Base-by-base conservation (phyloP, 2,329 filamentous ascomycete genomes). In the Hymenoscyphus infarciens region DNA sequence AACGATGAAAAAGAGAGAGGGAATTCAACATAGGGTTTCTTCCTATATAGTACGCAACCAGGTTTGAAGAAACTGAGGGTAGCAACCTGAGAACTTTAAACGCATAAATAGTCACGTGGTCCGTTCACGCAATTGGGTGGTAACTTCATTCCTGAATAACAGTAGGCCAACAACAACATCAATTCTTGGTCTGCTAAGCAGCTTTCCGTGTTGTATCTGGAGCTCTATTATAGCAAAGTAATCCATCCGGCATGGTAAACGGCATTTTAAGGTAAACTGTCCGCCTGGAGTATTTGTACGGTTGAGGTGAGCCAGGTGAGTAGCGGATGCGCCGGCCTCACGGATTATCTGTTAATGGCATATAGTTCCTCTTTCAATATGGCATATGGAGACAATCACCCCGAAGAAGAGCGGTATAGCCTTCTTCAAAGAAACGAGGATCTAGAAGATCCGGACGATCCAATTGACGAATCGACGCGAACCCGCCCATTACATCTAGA, bases 401-500 rank as follows among this genome's bases (percentile, higher is more conserved):
- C 42, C 10, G 19, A 49, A 22, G 42, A 49, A 22, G 42, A 49
- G 42, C 42, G 42, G 8, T 49, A 25, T 22, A 49, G 42, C 19
- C 42, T 49, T 49, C 42, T 49, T 19, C 42, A 22, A 22, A 49
- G 42, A 49, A 49, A 22, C 7, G 42, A 49, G 42, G 42, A 49
- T 49, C 19, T 22, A 22, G 68, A 69, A 5, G 71, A 73, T 61
- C 72, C 72, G 19, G 72, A 74, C 54, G 64, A 72, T 59, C 72
- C 72, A 35, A 73, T 74, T 59, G 65, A 70, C 22, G 69, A 70
- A n/a, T 66, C 67, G 16, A 64, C 61, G 25, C 68, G 68, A 27
- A 70, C 66, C 4, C 61, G 63, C 25, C 58, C 70, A 10, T 52
- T 73, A 4, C 68, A 63, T 22, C 76, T 83, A 67, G 78, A 78